Evolutionary conservation across 257 asterid genomes (phyloP).

Genomic region (Jasminum sambac): DNA sequence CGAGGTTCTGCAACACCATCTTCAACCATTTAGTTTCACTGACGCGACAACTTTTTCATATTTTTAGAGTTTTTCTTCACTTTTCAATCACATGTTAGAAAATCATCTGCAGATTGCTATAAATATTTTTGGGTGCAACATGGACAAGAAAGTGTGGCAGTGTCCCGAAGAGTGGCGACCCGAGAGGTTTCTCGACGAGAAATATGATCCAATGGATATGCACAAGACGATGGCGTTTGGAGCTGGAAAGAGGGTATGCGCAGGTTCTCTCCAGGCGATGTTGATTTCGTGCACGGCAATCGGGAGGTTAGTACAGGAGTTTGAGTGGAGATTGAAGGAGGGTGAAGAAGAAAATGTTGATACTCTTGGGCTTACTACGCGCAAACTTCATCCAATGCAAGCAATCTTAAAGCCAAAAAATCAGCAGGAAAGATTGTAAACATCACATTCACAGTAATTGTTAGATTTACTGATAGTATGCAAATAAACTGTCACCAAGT

Average conservation of each 20-base stretch:
- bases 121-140: conserved; percentile 64
- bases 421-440: conserved; percentile 15
- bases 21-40: too few species aligned
- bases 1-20: conserved; percentile 36
- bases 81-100: too few species aligned
- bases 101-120: conserved; percentile 46
- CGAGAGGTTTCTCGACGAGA: conserved; percentile 49
- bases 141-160: conserved; percentile 56
- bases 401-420: conserved; percentile 56
- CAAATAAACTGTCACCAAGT: too few species aligned
- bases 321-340: conserved; percentile 48
- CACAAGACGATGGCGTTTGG: conserved; percentile 73
- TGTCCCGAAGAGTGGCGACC: conserved; percentile 58
- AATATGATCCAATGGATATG: conserved; percentile 46
- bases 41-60: too few species aligned
- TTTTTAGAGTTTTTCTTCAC: too few species aligned
- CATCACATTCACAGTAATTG: background rate
- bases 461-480: background rate
- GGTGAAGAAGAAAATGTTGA: conserved; percentile 64
- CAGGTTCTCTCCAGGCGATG: conserved; percentile 72
- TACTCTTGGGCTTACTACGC: conserved; percentile 62
- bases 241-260: conserved; percentile 64
- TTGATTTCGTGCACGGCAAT: conserved; percentile 48
- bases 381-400: conserved; percentile 53
- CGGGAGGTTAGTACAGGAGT: conserved; percentile 59